Conservation (phyloP, 371 early-diverging fungal species). For the Lichtheimia ornata region DNA sequence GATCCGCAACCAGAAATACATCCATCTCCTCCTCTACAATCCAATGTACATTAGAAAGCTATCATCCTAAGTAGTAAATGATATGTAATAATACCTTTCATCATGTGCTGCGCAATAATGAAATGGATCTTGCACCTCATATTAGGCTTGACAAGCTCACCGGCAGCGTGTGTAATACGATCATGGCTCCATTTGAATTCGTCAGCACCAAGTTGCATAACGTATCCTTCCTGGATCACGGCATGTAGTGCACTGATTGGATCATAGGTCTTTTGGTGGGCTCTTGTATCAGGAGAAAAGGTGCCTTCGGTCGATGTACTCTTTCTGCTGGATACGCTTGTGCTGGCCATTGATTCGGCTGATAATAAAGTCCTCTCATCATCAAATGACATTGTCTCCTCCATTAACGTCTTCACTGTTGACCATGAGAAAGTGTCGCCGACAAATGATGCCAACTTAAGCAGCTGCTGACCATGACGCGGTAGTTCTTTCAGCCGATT, state of each 20-base stretch:
- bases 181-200: constrained; percentile 53
- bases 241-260: constrained; percentile 49
- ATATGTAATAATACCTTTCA: constrained; percentile 11
- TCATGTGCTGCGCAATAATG: constrained; percentile 33
- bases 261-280: constrained; percentile 2
- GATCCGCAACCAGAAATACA: constrained; percentile 36
- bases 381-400: constrained; percentile 18
- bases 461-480: constrained; percentile 30
- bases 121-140: constrained; percentile 38
- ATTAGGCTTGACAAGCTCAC: constrained; percentile 36
- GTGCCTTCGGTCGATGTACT: too few relatives aligned
- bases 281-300: too few relatives aligned
- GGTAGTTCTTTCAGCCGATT: constrained; percentile 38
- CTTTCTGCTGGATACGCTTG: neutral
- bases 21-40: constrained; percentile 23
- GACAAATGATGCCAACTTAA: constrained; percentile 47
- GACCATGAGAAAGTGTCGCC: constrained; percentile 50
- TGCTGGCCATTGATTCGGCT: neutral
- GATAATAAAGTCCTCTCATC: neutral
- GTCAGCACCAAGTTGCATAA: constrained; percentile 39
- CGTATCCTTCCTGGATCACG: constrained; percentile 47
- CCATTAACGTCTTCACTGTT: constrained; percentile 39
- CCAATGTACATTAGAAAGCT: neutral
- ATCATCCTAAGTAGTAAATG: neutral
- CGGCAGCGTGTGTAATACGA: constrained; percentile 48